A percentile compares a stretch with the other conserved stretches of the same genome.
These are phyloP conservation scores for Hirschioporus abietinus DNA, from an alignment of 768 basidiomycete genomes.

Conservation along the genomic window DNA sequence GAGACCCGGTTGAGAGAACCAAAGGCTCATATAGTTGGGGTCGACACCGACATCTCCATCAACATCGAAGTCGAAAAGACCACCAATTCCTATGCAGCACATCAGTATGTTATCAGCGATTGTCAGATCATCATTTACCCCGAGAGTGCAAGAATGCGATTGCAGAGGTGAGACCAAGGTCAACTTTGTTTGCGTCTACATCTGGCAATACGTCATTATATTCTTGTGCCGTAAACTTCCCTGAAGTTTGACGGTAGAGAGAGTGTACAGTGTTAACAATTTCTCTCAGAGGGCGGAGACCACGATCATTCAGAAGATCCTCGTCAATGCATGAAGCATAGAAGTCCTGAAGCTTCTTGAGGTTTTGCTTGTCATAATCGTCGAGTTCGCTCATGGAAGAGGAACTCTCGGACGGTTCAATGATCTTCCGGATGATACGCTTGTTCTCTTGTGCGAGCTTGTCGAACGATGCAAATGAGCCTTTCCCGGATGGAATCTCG, in stretches of 20 bases:
- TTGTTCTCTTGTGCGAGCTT: slow-evolving; percentile 70
- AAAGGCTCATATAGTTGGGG: slow-evolving; percentile 79
- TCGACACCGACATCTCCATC: slow-evolving; percentile 87
- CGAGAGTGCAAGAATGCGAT: slow-evolving; percentile 83
- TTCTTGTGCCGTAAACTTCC: slow-evolving; percentile 23
- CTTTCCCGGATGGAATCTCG: slow-evolving; percentile 84
- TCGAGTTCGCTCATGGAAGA: slow-evolving; percentile 28
- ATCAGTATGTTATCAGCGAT: slow-evolving; percentile 6
- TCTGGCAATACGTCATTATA: slow-evolving; percentile 18
- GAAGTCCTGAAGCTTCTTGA: slow-evolving; percentile 62
- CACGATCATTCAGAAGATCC: slow-evolving; percentile 65
- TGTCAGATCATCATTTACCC: slow-evolving; percentile 39
- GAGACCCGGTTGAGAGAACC: slow-evolving; percentile 77
- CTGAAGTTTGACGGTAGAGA: slow-evolving; percentile 52
- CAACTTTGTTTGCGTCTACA: slow-evolving; percentile 27
- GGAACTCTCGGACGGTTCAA: slow-evolving; percentile 39
- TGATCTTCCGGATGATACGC: slow-evolving; percentile 66
- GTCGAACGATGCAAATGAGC: slow-evolving; percentile 66
- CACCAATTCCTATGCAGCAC: slow-evolving; percentile 54
- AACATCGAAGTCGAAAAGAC: slow-evolving; percentile 74
- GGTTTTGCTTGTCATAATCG: slow-evolving; percentile 47
- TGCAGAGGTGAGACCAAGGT: slow-evolving; percentile 66
- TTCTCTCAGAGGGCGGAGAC: slow-evolving; percentile 61
- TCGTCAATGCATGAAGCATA: slow-evolving; percentile 84
- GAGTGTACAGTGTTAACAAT: slow-evolving; percentile 57